A percentile compares a stretch with the other conserved stretches of the same genome.
phyloP scores from a whole-genome alignment of 75 land plant genomes.

The Selaginella moellendorffii region DNA sequence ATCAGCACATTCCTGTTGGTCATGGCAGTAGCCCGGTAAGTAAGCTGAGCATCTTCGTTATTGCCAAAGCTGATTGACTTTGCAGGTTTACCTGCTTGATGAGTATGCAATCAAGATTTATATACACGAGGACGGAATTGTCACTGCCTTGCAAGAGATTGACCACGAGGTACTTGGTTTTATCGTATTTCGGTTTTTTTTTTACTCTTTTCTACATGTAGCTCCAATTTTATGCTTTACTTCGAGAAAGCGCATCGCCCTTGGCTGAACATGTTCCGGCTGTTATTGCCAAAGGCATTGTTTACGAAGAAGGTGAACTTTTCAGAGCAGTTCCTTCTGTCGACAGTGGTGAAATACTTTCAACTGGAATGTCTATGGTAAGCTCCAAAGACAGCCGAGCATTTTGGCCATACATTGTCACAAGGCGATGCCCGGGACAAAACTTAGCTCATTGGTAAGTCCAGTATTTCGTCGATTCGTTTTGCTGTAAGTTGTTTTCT shows the following conservation, averaged over 20 bases:
- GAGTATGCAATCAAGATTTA: slow-evolving; percentile 68
- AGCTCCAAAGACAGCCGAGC: slow-evolving; percentile 1
- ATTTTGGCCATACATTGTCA: slow-evolving; percentile 77
- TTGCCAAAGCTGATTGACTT: not conserved
- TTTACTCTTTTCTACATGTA: slow-evolving; percentile 21
- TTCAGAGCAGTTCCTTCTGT: slow-evolving; percentile 26
- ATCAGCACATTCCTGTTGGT: slow-evolving; percentile 91
- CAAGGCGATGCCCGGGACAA: slow-evolving; percentile 64
- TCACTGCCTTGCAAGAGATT: slow-evolving; percentile 41
- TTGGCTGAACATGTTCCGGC: slow-evolving; percentile 48
- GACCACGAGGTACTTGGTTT: slow-evolving; percentile 61
- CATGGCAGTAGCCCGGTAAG: slow-evolving; percentile 98
- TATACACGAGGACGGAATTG: slow-evolving; percentile 55
- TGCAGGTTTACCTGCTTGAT: slow-evolving; percentile 66
- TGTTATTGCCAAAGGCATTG: slow-evolving; percentile 68
- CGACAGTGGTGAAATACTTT: not conserved
- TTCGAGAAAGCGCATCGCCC: slow-evolving; percentile 34
- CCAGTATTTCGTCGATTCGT: not conserved
- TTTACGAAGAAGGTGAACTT: slow-evolving; percentile 33
- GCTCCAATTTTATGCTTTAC: slow-evolving; percentile 65
- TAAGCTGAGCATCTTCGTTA: not conserved
- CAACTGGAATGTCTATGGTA: not conserved
- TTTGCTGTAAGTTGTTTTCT: not conserved
- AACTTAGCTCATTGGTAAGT: slow-evolving; percentile 58
- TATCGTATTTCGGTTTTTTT: not conserved